phyloP scores from a whole-genome alignment of 164 flowering plant genomes.

The Litsea cubeba region DNA sequence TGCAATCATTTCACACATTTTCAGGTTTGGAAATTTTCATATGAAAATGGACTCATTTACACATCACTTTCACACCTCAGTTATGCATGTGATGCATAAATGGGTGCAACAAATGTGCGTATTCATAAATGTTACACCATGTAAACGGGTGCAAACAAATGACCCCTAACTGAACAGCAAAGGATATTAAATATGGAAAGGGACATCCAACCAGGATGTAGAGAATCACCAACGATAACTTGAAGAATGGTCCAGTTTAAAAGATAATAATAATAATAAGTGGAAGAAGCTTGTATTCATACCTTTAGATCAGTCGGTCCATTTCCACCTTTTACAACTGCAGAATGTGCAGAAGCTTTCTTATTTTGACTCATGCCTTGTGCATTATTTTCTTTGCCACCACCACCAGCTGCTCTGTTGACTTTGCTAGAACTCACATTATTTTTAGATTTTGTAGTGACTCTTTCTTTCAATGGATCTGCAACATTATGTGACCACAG shows the following conservation, averaged over 20 bases:
- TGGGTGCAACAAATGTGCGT: neutral
- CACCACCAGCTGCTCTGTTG: constrained; percentile 8
- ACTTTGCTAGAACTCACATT: constrained; percentile 2
- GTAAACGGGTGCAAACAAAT: neutral
- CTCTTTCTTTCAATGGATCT: constrained; percentile 11
- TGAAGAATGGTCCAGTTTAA: neutral
- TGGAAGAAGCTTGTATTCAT: constrained; percentile 1
- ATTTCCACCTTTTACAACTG: constrained; percentile 10
- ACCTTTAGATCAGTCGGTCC: constrained; percentile 30
- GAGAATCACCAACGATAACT: neutral
- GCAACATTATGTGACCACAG: constrained; percentile 16
- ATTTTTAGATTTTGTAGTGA: constrained; percentile 15
- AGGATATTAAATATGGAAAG: no score
- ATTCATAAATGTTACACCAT: neutral
- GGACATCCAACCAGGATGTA: neutral
- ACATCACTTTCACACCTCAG: no score
- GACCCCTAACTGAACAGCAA: no score
- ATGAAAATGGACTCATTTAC: no score
- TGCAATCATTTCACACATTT: no score
- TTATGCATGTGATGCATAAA: no score
- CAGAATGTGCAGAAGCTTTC: constrained; percentile 13
- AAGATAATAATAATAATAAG: no score
- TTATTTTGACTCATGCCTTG: constrained; percentile 8
- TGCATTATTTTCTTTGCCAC: constrained; percentile 36
- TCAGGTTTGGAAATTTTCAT: no score